A percentile compares a stretch with the other conserved stretches of the same genome.
Evolutionary conservation across 148 eudicot species (phyloP).

Genomic region (Pouteria glomerata): DNA sequence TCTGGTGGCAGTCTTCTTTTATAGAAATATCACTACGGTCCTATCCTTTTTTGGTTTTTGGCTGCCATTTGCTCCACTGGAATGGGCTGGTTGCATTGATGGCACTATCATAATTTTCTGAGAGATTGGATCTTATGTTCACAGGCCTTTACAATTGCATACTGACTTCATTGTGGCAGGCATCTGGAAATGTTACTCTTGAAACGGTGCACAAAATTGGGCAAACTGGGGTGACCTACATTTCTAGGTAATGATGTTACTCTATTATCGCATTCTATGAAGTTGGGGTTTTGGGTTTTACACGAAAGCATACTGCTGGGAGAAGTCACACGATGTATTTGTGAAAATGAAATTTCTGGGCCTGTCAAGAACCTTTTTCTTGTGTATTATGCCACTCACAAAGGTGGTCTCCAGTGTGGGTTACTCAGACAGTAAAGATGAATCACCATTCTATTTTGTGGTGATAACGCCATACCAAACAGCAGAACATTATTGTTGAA

Average conservation of each 20-base stretch:
- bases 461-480: neutral
- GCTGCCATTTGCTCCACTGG: neutral
- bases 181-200: slow-evolving; percentile 95
- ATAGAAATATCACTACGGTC: neutral
- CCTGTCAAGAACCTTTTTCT: neutral
- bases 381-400: neutral
- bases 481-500: neutral
- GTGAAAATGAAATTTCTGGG: neutral
- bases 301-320: neutral
- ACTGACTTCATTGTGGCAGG: slow-evolving; percentile 41
- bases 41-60: neutral
- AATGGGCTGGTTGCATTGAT: neutral
- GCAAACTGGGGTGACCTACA: slow-evolving; percentile 84
- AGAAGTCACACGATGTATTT: neutral
- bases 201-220: slow-evolving; percentile 79
- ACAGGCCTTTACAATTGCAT: neutral
- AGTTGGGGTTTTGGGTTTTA: neutral
- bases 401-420: neutral
- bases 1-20: neutral
- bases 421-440: neutral
- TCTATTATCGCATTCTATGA: neutral
- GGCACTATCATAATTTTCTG: neutral
- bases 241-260: slow-evolving; percentile 55
- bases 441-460: neutral
- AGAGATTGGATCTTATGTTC: neutral